Percentiles rank a stretch among this genome's conserved stretches.
Evolutionary conservation across 306 rosid genomes (phyloP).

Genomic region (Albizia julibrissin): DNA sequence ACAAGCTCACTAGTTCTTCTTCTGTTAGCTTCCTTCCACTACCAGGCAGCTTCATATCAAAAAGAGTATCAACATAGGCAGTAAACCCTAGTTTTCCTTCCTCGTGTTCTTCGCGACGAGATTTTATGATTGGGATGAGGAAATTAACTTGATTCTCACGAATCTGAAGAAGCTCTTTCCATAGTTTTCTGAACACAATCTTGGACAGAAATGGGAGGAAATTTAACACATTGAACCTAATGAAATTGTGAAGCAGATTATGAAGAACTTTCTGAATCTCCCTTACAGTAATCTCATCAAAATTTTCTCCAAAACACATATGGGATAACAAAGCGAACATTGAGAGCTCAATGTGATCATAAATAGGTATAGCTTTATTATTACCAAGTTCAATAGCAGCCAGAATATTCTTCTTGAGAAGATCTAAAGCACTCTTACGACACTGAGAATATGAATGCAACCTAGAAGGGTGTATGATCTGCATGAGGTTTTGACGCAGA

Average conservation of each 20-base stretch:
- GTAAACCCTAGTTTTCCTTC: neutral
- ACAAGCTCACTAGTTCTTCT: constrained; percentile 52
- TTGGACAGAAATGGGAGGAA: constrained; percentile 44
- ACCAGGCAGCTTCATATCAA: constrained; percentile 39
- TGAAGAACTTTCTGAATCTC: constrained; percentile 36
- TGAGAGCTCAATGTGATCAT: constrained; percentile 37
- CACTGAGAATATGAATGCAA: constrained; percentile 38
- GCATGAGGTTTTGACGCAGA: constrained; percentile 51
- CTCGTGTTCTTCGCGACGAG: constrained; percentile 21
- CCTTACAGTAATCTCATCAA: constrained; percentile 25
- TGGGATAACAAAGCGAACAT: constrained; percentile 34
- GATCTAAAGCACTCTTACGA: constrained; percentile 40
- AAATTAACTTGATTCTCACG: constrained; percentile 35
- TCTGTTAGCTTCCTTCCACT: constrained; percentile 31
- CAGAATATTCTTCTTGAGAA: constrained; percentile 21
- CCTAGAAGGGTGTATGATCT: constrained; percentile 42
- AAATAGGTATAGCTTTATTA: constrained; percentile 19
- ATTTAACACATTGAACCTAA: constrained; percentile 48
- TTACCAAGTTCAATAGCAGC: constrained; percentile 26
- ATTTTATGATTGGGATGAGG: constrained; percentile 49
- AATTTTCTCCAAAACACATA: constrained; percentile 50
- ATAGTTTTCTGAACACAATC: constrained; percentile 43
- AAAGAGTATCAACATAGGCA: constrained; percentile 53
- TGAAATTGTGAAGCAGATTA: constrained; percentile 32
- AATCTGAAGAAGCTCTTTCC: constrained; percentile 44